Evolutionary conservation across 1,139 yeast species (phyloP), one percentile per base, ranked within the genome.

Genomic region (Blastobotrys illinoisensis): DNA sequence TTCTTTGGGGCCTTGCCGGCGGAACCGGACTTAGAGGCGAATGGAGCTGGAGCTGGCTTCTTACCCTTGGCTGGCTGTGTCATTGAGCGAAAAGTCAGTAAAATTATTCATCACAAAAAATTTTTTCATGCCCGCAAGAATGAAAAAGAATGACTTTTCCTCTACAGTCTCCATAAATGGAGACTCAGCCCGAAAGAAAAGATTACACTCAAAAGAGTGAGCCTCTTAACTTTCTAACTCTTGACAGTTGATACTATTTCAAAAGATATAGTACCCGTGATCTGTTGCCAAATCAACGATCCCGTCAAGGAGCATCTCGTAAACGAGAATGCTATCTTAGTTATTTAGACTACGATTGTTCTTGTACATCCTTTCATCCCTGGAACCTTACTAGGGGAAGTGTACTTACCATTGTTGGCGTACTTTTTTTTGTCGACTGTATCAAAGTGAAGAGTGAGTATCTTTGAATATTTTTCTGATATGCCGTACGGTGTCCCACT

Each of bases 1-100:
- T 86, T 86, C 71, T 70, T 67, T 48, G 71, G 58, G 48, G 68
- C 67, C 65, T 70, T 65, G 53, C 65, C 58, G 60, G 71, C 65
- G 64, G 74, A 64, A 58, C 72, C 66, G 65, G 76, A 61, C 71
- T 75, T 73, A 67, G 76, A 65, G 70, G 86, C 81, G 72, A 83
- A 79, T 68, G 95, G 95, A 72, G 95, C 88, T 76, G 95, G 93
- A 72, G 96, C 96, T 72, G 88, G 95, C 82, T 88, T 88, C 74
- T 72, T 74, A 66, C 73, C 71, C 79, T 83, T 69, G 59, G 87
- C 85, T 75, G 90, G 88, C 89, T 81, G 79, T 74, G 83, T 86
- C 91, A 86, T 85, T 81, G 88, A 85, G 86, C 67, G 71, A 67
- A 66, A 66, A 66, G 64, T 56, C 51, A 50, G 48, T 48, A 32